A percentile compares a stretch with the other conserved stretches of the same genome.
Evolutionary conservation across 768 basidiomycete genomes (phyloP).

Genomic region (Tricholoma saponaceum): DNA sequence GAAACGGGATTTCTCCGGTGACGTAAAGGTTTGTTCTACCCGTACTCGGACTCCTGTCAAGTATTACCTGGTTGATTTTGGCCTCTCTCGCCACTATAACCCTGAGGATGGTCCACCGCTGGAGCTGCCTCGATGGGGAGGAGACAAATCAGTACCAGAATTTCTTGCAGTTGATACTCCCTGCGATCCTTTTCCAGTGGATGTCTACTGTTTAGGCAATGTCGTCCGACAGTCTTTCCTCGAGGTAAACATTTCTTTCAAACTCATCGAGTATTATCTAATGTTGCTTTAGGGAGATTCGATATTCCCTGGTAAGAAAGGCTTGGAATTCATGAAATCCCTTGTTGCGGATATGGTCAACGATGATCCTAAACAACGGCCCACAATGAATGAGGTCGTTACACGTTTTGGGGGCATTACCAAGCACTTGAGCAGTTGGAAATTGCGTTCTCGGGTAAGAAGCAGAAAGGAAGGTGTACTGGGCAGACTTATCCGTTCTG

Average conservation of each 20-base stretch:
- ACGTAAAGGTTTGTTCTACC: neutral
- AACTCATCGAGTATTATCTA: neutral
- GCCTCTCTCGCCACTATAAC: slow-evolving; percentile 16
- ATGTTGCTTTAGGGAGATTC: neutral
- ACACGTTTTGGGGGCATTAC: slow-evolving; percentile 20
- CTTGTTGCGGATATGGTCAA: slow-evolving; percentile 23
- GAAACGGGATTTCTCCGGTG: neutral
- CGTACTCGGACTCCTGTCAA: slow-evolving; percentile 15
- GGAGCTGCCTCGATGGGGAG: slow-evolving; percentile 3
- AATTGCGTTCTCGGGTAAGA: neutral
- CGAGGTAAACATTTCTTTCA: slow-evolving; percentile 1
- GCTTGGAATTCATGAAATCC: slow-evolving; percentile 25
- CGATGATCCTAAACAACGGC: slow-evolving; percentile 31
- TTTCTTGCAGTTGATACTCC: slow-evolving; percentile 17
- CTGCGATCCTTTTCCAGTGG: slow-evolving; percentile 16
- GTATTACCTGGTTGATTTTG: slow-evolving; percentile 24
- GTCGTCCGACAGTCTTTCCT: slow-evolving; percentile 16
- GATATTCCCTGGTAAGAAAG: slow-evolving; percentile 3
- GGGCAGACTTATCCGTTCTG: neutral
- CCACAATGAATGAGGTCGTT: slow-evolving; percentile 32
- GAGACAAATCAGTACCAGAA: slow-evolving; percentile 31
- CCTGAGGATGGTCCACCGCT: slow-evolving; percentile 6
- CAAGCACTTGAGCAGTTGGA: neutral
- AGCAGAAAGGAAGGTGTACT: neutral
- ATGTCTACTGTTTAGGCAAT: slow-evolving; percentile 33